Percentiles rank a stretch among this genome's conserved stretches.
Conservation (phyloP, 1,284 basidiomycete genomes). For the Sanghuangporus weigelae region DNA sequence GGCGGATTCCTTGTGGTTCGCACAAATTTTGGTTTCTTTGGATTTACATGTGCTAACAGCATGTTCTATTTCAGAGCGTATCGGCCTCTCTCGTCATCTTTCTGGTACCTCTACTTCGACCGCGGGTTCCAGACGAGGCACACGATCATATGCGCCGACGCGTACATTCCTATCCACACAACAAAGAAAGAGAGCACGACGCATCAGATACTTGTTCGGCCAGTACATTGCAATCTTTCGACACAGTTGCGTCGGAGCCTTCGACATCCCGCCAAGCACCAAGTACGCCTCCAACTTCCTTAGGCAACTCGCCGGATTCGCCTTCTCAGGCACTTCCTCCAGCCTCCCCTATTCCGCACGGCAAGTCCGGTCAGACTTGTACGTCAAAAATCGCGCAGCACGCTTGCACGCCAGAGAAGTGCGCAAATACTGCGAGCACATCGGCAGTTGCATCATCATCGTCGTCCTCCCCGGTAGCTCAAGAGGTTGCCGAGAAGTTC, state of each 20-base stretch:
- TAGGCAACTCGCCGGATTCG: neutral
- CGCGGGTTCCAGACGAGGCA: neutral
- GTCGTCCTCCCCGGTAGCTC: neutral
- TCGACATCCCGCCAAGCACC: neutral
- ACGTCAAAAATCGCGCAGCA: neutral
- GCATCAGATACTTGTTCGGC: neutral
- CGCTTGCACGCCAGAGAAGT: conserved; percentile 4
- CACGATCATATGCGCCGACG: neutral
- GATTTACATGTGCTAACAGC: neutral
- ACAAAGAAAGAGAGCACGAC: neutral
- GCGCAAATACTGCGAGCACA: neutral
- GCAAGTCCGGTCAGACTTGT: neutral
- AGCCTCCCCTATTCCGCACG: neutral
- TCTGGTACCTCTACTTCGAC: conserved; percentile 5
- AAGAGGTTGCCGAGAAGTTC: neutral
- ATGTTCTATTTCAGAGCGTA: conserved; percentile 6
- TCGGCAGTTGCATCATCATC: neutral
- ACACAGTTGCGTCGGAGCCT: neutral
- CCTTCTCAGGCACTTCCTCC: neutral
- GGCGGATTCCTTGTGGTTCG: conserved; percentile 17
- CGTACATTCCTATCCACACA: neutral
- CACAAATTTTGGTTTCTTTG: neutral
- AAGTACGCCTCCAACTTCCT: neutral
- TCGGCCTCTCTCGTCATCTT: conserved; percentile 1
- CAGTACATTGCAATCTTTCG: neutral